Percentiles rank a stretch among this genome's conserved stretches.
Conservation (phyloP, 176 grass and related monocot genomes). For the Pontederia crassipes region DNA sequence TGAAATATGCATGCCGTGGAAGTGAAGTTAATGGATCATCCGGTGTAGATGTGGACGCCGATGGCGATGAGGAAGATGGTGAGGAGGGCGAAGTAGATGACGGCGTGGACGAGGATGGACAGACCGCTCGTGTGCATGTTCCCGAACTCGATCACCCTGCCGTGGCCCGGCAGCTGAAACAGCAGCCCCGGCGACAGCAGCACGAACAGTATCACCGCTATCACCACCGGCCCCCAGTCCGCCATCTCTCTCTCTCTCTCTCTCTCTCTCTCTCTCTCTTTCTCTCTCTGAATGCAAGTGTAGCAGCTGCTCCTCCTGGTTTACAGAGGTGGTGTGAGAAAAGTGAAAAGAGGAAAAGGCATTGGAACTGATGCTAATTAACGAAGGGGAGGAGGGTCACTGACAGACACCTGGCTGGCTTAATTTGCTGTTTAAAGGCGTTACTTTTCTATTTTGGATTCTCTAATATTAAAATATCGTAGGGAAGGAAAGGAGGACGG, state of each 20-base stretch:
- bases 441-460: too few relatives aligned
- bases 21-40: slow-evolving; percentile 10
- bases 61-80: slow-evolving; percentile 77
- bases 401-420: too few relatives aligned
- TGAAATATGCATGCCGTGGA: too few relatives aligned
- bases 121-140: slow-evolving; percentile 84
- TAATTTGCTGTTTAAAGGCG: too few relatives aligned
- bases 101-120: slow-evolving; percentile 69
- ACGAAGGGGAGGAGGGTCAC: too few relatives aligned
- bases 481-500: too few relatives aligned
- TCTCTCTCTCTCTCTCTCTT: neutral
- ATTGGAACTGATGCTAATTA: too few relatives aligned
- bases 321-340: too few relatives aligned
- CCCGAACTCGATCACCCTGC: slow-evolving; percentile 57
- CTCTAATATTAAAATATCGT: too few relatives aligned
- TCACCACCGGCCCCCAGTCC: slow-evolving; percentile 78
- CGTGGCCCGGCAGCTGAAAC: slow-evolving; percentile 65
- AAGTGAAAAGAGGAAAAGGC: too few relatives aligned
- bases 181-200: slow-evolving; percentile 73
- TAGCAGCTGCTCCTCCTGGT: too few relatives aligned
- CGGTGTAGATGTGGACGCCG: slow-evolving; percentile 56
- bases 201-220: slow-evolving; percentile 76
- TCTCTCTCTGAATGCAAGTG: too few relatives aligned
- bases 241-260: slow-evolving; percentile 20
- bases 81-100: slow-evolving; percentile 75